These are phyloP conservation scores for Botrytis aclada DNA, from an alignment of 2,329 filamentous ascomycete species.

Conservation along the genomic window DNA sequence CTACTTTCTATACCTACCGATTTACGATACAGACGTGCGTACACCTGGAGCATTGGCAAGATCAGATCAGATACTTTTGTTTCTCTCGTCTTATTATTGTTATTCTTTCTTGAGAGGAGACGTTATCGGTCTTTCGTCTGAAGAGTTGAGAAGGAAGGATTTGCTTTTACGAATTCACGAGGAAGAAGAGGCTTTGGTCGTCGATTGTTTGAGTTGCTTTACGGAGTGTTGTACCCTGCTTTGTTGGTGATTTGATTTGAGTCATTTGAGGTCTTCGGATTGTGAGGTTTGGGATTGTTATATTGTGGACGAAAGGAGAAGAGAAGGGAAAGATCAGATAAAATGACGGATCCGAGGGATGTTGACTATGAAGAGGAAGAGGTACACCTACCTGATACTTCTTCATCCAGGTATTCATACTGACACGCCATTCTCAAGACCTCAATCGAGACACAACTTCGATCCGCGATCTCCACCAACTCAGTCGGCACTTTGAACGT, in stretches of 20 bases:
- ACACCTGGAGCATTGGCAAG: neutral
- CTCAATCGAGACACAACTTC: no score
- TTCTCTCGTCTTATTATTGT: neutral
- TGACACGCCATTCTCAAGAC: no score
- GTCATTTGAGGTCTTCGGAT: neutral
- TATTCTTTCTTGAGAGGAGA: neutral
- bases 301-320: neutral
- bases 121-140: neutral
- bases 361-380: conserved; percentile 18
- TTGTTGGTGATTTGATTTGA: neutral
- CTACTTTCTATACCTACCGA: neutral
- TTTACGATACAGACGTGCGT: neutral
- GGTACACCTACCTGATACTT: no score
- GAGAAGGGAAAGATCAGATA: neutral
- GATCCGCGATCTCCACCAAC: no score
- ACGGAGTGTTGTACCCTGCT: neutral
- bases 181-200: neutral
- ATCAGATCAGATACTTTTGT: neutral
- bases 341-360: conserved; percentile 17
- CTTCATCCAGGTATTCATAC: no score
- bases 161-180: neutral
- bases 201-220: neutral
- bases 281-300: neutral
- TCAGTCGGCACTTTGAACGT: no score
- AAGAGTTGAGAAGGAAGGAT: neutral